Evolutionary conservation across 2,329 filamentous ascomycete species (phyloP).

Genomic region (Colletotrichum chrysophilum): DNA sequence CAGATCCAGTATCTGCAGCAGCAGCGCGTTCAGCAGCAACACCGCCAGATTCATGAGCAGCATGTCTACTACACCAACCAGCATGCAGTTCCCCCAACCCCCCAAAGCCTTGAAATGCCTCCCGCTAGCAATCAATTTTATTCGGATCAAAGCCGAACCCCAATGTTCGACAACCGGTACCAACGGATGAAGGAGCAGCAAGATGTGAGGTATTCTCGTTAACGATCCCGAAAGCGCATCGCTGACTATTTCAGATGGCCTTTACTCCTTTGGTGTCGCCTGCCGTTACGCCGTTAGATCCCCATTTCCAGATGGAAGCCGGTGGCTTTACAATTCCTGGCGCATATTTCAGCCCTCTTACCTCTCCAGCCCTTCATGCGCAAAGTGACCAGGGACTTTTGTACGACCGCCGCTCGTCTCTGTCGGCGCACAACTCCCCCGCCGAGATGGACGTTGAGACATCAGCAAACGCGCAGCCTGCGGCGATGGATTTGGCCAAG

Average conservation of each 20-base stretch:
- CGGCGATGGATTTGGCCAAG: slow-evolving; percentile 54
- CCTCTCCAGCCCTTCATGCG: slow-evolving; percentile 79
- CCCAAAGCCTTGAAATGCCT: slow-evolving; percentile 80
- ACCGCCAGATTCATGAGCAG: slow-evolving; percentile 62
- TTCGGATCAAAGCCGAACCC: slow-evolving; percentile 59
- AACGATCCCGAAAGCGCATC: slow-evolving; percentile 9
- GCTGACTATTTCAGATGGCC: slow-evolving; percentile 59
- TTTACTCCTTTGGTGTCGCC: slow-evolving; percentile 85
- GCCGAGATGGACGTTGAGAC: slow-evolving; percentile 62
- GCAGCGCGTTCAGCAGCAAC: slow-evolving; percentile 66
- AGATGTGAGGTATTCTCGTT: slow-evolving; percentile 55
- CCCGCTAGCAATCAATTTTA: slow-evolving; percentile 65
- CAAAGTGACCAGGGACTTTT: slow-evolving; percentile 60
- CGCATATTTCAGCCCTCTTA: slow-evolving; percentile 83
- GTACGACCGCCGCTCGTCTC: slow-evolving; percentile 50
- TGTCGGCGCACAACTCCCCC: slow-evolving; percentile 55
- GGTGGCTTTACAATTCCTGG: slow-evolving; percentile 67
- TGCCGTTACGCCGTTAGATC: slow-evolving; percentile 81
- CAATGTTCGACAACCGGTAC: slow-evolving; percentile 68
- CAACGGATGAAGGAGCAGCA: slow-evolving; percentile 73
- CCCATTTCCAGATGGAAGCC: slow-evolving; percentile 66
- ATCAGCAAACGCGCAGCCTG: slow-evolving; percentile 35
- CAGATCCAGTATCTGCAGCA: slow-evolving; percentile 71
- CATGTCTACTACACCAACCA: slow-evolving; percentile 54
- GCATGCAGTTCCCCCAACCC: slow-evolving; percentile 76